Percentiles rank a stretch among this genome's conserved stretches.
Conservation (phyloP, 176 grass and related monocot species). For the Elymus sibiricus region DNA sequence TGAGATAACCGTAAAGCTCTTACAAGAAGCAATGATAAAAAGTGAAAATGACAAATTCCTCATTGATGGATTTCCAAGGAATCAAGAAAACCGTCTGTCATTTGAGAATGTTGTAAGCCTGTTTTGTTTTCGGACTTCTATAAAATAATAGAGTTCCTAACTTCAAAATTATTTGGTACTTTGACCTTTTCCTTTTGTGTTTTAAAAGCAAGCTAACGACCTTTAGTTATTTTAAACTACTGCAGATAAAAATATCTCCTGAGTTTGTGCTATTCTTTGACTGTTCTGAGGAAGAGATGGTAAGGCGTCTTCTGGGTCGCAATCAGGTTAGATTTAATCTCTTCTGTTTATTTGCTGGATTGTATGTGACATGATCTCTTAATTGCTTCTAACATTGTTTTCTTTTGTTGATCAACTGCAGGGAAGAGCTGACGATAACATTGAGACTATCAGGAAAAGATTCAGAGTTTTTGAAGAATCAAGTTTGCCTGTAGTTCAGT, state of each 20-base stretch:
- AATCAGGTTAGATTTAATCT: slow-evolving; percentile 35
- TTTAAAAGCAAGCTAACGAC: neutral
- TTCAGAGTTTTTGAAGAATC: slow-evolving; percentile 57
- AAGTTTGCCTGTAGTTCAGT: slow-evolving; percentile 51
- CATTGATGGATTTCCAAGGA: slow-evolving; percentile 67
- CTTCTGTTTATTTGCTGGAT: slow-evolving; percentile 16
- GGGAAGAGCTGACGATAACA: slow-evolving; percentile 68
- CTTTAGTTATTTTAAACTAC: slow-evolving; percentile 18
- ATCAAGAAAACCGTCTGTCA: slow-evolving; percentile 59
- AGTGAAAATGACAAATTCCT: slow-evolving; percentile 59
- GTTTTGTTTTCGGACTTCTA: neutral
- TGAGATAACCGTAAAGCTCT: slow-evolving; percentile 57
- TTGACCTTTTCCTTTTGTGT: neutral
- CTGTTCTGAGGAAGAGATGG: slow-evolving; percentile 61
- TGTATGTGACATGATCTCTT: neutral
- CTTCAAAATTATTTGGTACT: neutral
- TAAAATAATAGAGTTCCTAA: neutral
- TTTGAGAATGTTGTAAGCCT: slow-evolving; percentile 59
- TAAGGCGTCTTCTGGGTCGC: slow-evolving; percentile 45
- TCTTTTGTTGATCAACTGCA: slow-evolving; percentile 30
- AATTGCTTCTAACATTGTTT: slow-evolving; percentile 3
- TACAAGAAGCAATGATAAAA: slow-evolving; percentile 54
- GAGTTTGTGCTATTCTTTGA: slow-evolving; percentile 64
- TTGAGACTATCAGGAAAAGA: slow-evolving; percentile 73
- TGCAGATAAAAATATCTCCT: slow-evolving; percentile 56